These are phyloP conservation scores for Colletotrichum tanaceti DNA, from an alignment of 2,329 filamentous ascomycete species.

Conservation along the genomic window DNA sequence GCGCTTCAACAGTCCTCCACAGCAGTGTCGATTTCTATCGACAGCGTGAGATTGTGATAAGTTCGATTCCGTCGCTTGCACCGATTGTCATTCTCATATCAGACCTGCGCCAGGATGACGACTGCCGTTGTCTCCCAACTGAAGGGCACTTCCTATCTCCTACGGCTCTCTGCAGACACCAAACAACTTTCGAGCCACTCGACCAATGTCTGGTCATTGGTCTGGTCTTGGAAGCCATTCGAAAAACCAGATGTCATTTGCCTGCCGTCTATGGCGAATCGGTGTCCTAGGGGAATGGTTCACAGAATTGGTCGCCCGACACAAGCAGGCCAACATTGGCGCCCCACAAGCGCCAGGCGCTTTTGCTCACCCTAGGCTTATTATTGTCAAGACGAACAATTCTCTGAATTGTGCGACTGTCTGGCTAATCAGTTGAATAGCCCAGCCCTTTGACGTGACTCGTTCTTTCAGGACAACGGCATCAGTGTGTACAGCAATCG, in stretches of 20 bases:
- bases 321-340: background rate
- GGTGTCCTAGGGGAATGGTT: constrained; percentile 6
- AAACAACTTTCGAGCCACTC: background rate
- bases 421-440: constrained; percentile 3
- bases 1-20: constrained; percentile 2
- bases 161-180: constrained; percentile 3
- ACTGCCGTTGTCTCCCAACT: constrained; percentile 16
- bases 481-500: constrained; percentile 71
- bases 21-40: background rate
- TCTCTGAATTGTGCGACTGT: background rate
- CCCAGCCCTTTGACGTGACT: background rate
- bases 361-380: background rate
- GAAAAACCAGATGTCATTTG: background rate
- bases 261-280: constrained; percentile 18
- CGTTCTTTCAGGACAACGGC: constrained; percentile 49
- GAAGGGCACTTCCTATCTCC: constrained; percentile 26
- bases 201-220: background rate
- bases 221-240: constrained; percentile 15
- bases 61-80: background rate
- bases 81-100: constrained; percentile 23
- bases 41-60: background rate
- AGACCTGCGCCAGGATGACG: constrained; percentile 4
- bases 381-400: background rate
- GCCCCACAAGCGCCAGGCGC: constrained; percentile 13
- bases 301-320: too few relatives aligned